Evolutionary conservation across 805 yeast genomes (phyloP).

Genomic region (Cyberlindnera meyerae): DNA sequence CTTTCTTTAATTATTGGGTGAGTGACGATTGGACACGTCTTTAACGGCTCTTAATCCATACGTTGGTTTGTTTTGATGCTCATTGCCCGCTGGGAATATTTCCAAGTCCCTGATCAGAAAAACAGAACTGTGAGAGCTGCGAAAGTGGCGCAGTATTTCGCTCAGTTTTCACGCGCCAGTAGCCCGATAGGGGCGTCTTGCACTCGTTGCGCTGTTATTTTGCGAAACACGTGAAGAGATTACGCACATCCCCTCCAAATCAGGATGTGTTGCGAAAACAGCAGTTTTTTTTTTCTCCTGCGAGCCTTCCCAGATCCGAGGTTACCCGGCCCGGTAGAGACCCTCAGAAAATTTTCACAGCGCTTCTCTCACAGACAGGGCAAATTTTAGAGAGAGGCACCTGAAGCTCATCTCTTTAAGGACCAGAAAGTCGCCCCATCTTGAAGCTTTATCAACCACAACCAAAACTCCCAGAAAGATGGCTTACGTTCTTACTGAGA

Average conservation of each 20-base stretch:
- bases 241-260: conserved; percentile 3
- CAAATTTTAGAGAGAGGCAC: not conserved
- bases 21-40: no score
- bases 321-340: no score
- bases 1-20: no score
- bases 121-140: no score
- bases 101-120: no score
- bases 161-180: no score
- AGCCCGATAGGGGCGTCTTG: no score
- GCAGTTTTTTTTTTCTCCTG: conserved; percentile 1
- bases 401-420: conserved; percentile 9
- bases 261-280: not conserved
- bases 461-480: conserved; percentile 29
- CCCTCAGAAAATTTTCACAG: conserved; percentile 13
- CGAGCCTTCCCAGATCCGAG: conserved; percentile 1
- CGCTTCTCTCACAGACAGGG: not conserved
- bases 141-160: no score
- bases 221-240: conserved; percentile 6
- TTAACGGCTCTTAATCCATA: no score
- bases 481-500: conserved; percentile 93
- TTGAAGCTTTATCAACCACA: not conserved
- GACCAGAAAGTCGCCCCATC: not conserved
- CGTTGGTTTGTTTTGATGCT: no score
- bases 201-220: no score
- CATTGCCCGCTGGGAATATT: no score